Percentiles rank a stretch among this genome's conserved stretches.
These are phyloP conservation scores for Populus hybrid DNA, from an alignment of 441 rosid genomes.

Conservation along the genomic window DNA sequence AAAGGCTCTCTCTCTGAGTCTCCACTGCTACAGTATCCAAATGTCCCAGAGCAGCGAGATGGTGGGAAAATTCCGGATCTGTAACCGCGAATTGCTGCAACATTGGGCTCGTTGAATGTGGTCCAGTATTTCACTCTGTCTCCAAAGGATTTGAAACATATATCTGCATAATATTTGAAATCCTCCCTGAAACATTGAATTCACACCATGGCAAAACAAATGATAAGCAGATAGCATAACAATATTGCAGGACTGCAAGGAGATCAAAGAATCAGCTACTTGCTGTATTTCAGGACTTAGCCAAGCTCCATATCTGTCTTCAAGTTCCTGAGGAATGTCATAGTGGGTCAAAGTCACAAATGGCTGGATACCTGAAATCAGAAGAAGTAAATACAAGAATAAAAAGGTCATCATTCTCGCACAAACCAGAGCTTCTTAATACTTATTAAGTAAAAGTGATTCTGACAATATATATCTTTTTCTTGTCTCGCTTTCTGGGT, in stretches of 20 bases:
- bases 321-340: slow-evolving; percentile 71
- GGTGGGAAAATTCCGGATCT: slow-evolving; percentile 50
- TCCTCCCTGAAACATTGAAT: slow-evolving; percentile 47
- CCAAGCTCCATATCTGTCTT: slow-evolving; percentile 62
- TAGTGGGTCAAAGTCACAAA: slow-evolving; percentile 64
- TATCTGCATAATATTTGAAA: slow-evolving; percentile 50
- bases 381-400: background rate
- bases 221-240: background rate
- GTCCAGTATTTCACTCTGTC: slow-evolving; percentile 54
- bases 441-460: background rate
- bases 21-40: slow-evolving; percentile 59
- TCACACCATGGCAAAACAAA: background rate
- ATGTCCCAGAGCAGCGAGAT: slow-evolving; percentile 48
- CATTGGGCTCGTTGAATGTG: slow-evolving; percentile 73
- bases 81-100: slow-evolving; percentile 36
- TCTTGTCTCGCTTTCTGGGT: background rate
- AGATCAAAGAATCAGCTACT: slow-evolving; percentile 8
- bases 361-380: slow-evolving; percentile 57
- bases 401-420: background rate
- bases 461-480: background rate
- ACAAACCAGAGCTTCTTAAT: background rate
- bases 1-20: slow-evolving; percentile 71
- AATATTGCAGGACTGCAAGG: background rate
- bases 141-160: slow-evolving; percentile 62
- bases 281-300: slow-evolving; percentile 52